Percentiles rank a stretch among this genome's conserved stretches.
phyloP scores from a whole-genome alignment of 306 rosid species.

The Pterocarpus santalinus region DNA sequence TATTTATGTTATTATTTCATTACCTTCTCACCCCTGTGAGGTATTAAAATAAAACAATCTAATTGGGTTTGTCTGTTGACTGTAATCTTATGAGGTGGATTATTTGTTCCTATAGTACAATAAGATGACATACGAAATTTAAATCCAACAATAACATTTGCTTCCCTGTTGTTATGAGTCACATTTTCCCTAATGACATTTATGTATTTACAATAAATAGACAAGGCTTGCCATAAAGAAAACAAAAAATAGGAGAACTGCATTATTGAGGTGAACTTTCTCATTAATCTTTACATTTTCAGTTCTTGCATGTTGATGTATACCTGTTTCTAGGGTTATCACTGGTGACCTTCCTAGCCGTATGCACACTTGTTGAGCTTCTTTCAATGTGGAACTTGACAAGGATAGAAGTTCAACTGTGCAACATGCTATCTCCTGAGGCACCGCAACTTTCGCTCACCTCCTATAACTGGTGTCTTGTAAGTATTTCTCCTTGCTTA shows the following conservation, averaged over 20 bases:
- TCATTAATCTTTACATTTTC: constrained; percentile 29
- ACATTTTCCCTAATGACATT: constrained; percentile 29
- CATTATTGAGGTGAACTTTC: constrained; percentile 26
- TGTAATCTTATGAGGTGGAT: constrained; percentile 25
- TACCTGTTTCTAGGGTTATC: constrained; percentile 68
- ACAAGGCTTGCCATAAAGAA: constrained; percentile 21
- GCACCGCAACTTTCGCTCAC: constrained; percentile 89
- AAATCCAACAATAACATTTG: constrained; percentile 24
- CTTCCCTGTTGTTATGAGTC: constrained; percentile 22
- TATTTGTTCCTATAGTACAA: constrained; percentile 35
- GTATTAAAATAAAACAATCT: neutral
- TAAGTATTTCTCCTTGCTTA: constrained; percentile 53
- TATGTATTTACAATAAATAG: constrained; percentile 20
- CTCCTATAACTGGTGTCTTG: constrained; percentile 81
- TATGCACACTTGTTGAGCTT: constrained; percentile 82
- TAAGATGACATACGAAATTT: constrained; percentile 4
- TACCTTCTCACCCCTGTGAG: neutral
- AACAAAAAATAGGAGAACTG: constrained; percentile 22
- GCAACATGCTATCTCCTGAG: constrained; percentile 95
- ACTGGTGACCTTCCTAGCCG: constrained; percentile 71
- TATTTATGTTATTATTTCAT: constrained; percentile 17
- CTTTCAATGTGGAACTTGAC: constrained; percentile 99
- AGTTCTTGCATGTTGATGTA: constrained; percentile 47
- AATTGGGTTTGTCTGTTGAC: neutral
- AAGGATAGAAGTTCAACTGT: constrained; percentile 88